Percentiles rank a stretch among this genome's conserved stretches.
Conservation (phyloP, 2,329 filamentous ascomycete species). For the Trichoderma koningiopsis region DNA sequence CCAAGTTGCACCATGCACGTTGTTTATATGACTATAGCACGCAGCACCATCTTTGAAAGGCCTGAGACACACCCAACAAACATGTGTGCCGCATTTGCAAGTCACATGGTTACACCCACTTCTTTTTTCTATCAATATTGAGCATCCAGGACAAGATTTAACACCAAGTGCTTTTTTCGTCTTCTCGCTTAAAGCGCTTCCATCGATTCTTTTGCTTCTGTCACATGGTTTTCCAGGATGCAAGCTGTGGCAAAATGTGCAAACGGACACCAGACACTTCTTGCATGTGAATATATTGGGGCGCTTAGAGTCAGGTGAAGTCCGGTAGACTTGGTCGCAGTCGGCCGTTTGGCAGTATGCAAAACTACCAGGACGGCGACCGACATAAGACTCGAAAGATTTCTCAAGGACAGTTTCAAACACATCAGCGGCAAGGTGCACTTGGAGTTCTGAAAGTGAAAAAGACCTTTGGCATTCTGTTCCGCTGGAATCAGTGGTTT, state of each 20-base stretch:
- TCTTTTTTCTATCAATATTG: slow-evolving; percentile 45
- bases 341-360: slow-evolving; percentile 47
- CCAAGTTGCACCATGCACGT: background rate
- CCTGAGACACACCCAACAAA: slow-evolving; percentile 52
- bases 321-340: slow-evolving; percentile 48
- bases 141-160: slow-evolving; percentile 46
- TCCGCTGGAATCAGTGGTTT: background rate
- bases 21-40: slow-evolving; percentile 17
- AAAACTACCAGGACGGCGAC: slow-evolving; percentile 37
- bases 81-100: slow-evolving; percentile 47
- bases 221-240: slow-evolving; percentile 41
- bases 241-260: slow-evolving; percentile 40
- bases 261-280: slow-evolving; percentile 40
- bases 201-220: background rate
- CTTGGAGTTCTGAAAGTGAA: background rate
- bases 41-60: background rate
- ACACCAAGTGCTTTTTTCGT: slow-evolving; percentile 41
- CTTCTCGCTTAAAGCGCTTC: slow-evolving; percentile 36
- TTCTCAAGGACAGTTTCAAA: slow-evolving; percentile 36
- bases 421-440: background rate
- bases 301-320: background rate
- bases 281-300: slow-evolving; percentile 38
- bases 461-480: background rate
- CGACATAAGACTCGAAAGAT: slow-evolving; percentile 42
- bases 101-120: slow-evolving; percentile 51